Evolutionary conservation across 345 rosid species (phyloP).

Genomic region (Luvunga scandens): DNA sequence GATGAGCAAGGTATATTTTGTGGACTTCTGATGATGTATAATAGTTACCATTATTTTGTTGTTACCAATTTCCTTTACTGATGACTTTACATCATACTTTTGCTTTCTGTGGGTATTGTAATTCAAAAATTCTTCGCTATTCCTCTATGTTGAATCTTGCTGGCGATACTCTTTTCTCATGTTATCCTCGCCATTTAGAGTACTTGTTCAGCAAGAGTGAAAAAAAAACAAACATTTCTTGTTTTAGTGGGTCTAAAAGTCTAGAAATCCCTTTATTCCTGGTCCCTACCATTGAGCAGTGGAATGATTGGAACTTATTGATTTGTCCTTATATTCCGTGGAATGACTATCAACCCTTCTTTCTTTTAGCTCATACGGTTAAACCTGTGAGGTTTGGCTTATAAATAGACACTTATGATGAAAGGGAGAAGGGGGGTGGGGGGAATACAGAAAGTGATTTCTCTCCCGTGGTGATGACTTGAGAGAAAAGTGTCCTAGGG

Average conservation of each 20-base stretch:
- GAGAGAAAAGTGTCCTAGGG: background rate
- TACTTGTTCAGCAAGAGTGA: background rate
- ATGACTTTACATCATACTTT: background rate
- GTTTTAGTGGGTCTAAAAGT: background rate
- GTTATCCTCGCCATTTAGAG: background rate
- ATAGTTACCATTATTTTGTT: background rate
- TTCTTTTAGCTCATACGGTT: too few relatives aligned
- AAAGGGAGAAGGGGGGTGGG: background rate
- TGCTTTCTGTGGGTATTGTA: background rate
- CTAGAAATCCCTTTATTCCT: background rate
- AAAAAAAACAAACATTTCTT: background rate
- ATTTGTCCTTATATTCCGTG: background rate
- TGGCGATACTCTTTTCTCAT: background rate
- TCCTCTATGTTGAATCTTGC: background rate
- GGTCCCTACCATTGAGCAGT: background rate
- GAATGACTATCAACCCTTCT: background rate
- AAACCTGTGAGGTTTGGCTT: background rate
- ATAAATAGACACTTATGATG: background rate
- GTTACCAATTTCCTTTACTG: background rate
- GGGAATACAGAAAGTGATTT: background rate
- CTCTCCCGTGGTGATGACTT: background rate
- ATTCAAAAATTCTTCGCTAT: background rate
- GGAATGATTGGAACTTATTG: background rate
- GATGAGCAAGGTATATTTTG: constrained; percentile 72
- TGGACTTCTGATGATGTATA: background rate